These are phyloP conservation scores for Neurospora sp. DNA, from an alignment of 2,329 filamentous ascomycete species.

Conservation along the genomic window DNA sequence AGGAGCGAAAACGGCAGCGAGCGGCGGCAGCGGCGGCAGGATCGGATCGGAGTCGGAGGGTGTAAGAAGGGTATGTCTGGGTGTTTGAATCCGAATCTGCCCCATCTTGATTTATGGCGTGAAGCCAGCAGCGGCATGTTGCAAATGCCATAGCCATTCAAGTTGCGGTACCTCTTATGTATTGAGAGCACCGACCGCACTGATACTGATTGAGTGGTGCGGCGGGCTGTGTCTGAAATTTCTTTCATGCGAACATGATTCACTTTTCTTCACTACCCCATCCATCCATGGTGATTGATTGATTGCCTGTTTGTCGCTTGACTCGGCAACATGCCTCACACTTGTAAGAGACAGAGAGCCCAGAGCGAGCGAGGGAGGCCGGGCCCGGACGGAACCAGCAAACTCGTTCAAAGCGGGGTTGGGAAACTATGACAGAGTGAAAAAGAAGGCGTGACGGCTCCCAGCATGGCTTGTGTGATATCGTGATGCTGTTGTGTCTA, in stretches of 20 bases:
- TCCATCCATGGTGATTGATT: background rate
- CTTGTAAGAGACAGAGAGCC: background rate
- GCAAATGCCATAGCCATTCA: background rate
- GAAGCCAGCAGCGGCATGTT: background rate
- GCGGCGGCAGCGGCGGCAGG: background rate
- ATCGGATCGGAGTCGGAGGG: background rate
- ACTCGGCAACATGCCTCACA: background rate
- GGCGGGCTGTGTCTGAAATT: background rate
- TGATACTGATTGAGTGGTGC: background rate
- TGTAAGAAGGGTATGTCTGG: background rate
- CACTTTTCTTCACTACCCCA: background rate
- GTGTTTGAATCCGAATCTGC: background rate
- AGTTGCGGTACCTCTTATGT: background rate
- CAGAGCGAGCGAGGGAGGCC: background rate
- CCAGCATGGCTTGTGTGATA: constrained; percentile 4
- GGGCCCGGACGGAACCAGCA: background rate
- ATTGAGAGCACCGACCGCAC: background rate
- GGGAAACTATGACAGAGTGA: background rate
- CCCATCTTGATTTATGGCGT: background rate
- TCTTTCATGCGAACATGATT: background rate
- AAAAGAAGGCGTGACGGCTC: constrained; percentile 1
- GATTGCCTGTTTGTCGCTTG: background rate
- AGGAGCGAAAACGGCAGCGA: background rate
- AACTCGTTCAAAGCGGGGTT: background rate
- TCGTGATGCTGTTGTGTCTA: constrained; percentile 1